Evolutionary conservation across 768 basidiomycete species (phyloP), one percentile per base, ranked within the genome.

Genomic region (Kwoniella dejecticola): DNA sequence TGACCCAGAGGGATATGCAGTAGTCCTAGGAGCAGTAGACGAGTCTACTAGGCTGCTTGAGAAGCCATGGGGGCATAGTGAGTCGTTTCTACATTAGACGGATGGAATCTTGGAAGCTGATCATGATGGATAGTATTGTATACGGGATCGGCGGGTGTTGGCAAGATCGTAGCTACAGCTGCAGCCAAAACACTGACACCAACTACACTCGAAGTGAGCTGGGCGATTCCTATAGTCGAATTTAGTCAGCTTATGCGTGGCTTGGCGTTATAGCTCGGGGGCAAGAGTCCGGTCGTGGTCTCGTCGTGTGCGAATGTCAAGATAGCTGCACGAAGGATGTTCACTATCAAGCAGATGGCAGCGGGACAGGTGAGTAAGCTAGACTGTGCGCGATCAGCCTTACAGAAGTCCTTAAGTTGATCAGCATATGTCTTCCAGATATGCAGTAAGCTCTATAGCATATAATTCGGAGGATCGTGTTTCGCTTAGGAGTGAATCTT

Each of bases 191-290:
- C 75, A 6, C 63, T 80, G 1, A 75, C 75, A 0, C 76, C 79
- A 4, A 71, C 71, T 3, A 76, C 77, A 0, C 68, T 80, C 4
- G 79, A 80, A 57, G 77, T 78, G 15, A 61, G 74, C 23, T 38
- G 11, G 3, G 1, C 27, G 27, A 13, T 15, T 5, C 41, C 10
- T 36, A 30, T 15, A 8, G 26, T n/a, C 3, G 23, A 23, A 41
- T 12, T 23, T n/a, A 38, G 52, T 21, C 10, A 6, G 15, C 52
- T 31, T 21, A 19, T 19, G 3, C 8, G 56, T 52, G n/a, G n/a
- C n/a, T n/a, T n/a, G n/a, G n/a, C n/a, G n/a, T n/a, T n/a, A n/a
- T 49, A 78, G 72, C 69, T 80, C 13, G 77, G 79, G 15, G 79
- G 79, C 11, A 78, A 80, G 57, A 75, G 70, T 19, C 79, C 79